Conservation (phyloP, 345 rosid species). For the Citropsis articulata region DNA sequence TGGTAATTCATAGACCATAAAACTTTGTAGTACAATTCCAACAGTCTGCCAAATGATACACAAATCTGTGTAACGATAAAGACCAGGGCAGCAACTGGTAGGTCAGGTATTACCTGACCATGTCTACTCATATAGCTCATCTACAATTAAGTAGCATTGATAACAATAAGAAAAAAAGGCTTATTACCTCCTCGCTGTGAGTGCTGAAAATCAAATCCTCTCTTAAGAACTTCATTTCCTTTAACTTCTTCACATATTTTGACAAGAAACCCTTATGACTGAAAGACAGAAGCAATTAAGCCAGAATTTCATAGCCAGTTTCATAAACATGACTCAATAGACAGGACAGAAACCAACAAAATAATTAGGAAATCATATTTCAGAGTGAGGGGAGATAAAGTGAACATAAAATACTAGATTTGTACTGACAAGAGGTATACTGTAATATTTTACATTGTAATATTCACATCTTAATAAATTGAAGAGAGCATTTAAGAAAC, state of each 20-base stretch:
- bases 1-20: neutral
- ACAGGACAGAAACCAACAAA: neutral
- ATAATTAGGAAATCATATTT: neutral
- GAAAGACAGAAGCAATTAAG: conserved; percentile 23
- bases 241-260: conserved; percentile 64
- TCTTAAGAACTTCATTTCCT: conserved; percentile 69
- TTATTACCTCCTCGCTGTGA: conserved; percentile 83
- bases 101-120: neutral
- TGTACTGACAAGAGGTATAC: neutral
- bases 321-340: conserved; percentile 9
- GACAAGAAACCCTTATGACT: conserved; percentile 89
- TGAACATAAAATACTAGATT: neutral
- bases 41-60: neutral
- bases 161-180: neutral
- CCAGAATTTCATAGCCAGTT: conserved; percentile 6
- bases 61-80: neutral
- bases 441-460: neutral
- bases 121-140: neutral
- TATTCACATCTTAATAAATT: neutral
- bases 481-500: neutral
- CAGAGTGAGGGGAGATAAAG: neutral
- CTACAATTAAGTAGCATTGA: neutral
- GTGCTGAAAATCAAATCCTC: conserved; percentile 84
- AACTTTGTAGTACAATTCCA: neutral
- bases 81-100: neutral